A percentile compares a stretch with the other conserved stretches of the same genome.
Conservation (phyloP, 108 stramenopile genomes). For the Skeletonema menzelii region DNA sequence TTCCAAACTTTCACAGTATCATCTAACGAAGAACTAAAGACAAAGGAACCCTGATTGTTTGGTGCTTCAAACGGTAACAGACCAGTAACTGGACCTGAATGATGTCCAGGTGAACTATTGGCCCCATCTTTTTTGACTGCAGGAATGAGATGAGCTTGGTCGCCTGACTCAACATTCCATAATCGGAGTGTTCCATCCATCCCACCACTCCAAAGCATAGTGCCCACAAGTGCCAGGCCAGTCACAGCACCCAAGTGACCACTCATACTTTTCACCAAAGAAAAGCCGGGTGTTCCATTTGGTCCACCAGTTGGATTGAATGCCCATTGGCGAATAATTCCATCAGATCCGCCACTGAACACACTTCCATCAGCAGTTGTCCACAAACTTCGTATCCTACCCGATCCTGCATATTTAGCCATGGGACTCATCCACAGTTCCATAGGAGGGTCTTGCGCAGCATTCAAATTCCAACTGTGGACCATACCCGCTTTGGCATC, state of each 20-base stretch:
- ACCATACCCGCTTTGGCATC: conserved; percentile 78
- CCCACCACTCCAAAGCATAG: conserved; percentile 63
- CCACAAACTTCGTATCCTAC: conserved; percentile 47
- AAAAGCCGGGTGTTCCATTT: conserved; percentile 54
- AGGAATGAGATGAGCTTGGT: conserved; percentile 36
- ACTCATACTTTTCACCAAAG: conserved; percentile 47
- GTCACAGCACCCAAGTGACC: conserved; percentile 84
- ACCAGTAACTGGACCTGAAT: conserved; percentile 73
- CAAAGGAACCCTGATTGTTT: conserved; percentile 57
- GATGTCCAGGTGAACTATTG: not conserved
- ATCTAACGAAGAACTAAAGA: conserved; percentile 76
- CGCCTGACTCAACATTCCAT: conserved; percentile 64
- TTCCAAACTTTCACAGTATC: conserved; percentile 88
- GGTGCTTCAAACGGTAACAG: conserved; percentile 58
- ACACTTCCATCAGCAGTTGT: conserved; percentile 59
- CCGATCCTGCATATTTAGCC: conserved; percentile 74
- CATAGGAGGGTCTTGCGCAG: conserved; percentile 71
- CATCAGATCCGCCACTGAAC: conserved; percentile 64
- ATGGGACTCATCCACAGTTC: conserved; percentile 73
- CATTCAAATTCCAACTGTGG: conserved; percentile 79
- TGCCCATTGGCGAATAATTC: conserved; percentile 74
- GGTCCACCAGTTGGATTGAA: conserved; percentile 45
- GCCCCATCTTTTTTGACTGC: conserved; percentile 26
- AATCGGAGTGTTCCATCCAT: conserved; percentile 81
- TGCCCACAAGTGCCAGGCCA: conserved; percentile 55